These are phyloP conservation scores for Alternaria triticina DNA, from an alignment of 2,329 filamentous ascomycete genomes.

Conservation along the genomic window DNA sequence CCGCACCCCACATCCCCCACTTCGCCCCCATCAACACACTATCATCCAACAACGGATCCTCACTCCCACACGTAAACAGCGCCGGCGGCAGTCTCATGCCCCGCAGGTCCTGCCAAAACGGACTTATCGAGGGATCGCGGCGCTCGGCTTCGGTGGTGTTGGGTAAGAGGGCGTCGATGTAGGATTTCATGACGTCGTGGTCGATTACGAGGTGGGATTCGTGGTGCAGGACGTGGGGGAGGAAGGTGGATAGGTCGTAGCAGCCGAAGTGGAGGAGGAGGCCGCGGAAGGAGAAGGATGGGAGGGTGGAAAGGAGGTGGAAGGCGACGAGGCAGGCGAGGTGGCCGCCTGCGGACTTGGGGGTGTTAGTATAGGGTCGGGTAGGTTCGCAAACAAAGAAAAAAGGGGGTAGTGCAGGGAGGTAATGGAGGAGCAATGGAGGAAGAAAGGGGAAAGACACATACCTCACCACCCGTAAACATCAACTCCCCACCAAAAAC, in stretches of 20 bases:
- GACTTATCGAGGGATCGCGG: slow-evolving; percentile 56
- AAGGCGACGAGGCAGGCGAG: slow-evolving; percentile 56
- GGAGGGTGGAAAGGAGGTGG: slow-evolving; percentile 51
- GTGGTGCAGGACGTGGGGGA: slow-evolving; percentile 50
- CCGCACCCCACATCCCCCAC: slow-evolving; percentile 60
- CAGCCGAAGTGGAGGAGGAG: slow-evolving; percentile 61
- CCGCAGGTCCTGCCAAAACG: slow-evolving; percentile 56
- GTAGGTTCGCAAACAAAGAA: not conserved
- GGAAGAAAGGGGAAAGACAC: slow-evolving; percentile 16
- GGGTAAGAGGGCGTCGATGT: slow-evolving; percentile 55
- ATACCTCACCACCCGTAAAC: slow-evolving; percentile 51
- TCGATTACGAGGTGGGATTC: slow-evolving; percentile 54
- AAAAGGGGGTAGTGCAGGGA: not conserved
- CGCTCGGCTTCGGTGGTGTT: slow-evolving; percentile 50
- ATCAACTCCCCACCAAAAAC: slow-evolving; percentile 52
- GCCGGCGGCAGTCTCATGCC: slow-evolving; percentile 56
- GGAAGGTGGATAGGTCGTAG: slow-evolving; percentile 56
- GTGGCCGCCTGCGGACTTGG: slow-evolving; percentile 59
- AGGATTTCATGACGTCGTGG: slow-evolving; percentile 54
- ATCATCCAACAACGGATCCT: slow-evolving; percentile 61
- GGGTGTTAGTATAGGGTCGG: not conserved
- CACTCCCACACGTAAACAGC: slow-evolving; percentile 62
- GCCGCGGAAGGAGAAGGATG: slow-evolving; percentile 54
- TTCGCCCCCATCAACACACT: slow-evolving; percentile 61
- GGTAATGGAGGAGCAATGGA: not conserved